Evolutionary conservation across 2,329 filamentous ascomycete species (phyloP), one percentile per base, ranked within the genome.

Genomic region (Xylariaceae sp.): DNA sequence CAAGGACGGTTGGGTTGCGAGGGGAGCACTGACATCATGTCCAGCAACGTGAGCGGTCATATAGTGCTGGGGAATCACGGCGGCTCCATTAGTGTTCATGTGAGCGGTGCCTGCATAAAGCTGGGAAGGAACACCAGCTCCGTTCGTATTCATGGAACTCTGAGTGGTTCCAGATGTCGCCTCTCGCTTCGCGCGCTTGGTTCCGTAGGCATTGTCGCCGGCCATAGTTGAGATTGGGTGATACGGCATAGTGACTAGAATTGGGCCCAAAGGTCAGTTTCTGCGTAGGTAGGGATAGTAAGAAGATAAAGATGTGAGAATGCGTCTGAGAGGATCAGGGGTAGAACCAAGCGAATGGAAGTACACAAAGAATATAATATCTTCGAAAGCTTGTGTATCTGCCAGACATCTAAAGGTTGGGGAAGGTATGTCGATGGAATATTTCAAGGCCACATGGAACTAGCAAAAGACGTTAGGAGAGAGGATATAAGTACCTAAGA

Each of bases 91-190:
- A 4, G 23, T 30, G 23, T 30, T 30, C 23, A 30, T 30, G 23
- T 70, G 67, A 47, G 62, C 51, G 45, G 63, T 34, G 53, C 67
- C 65, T 55, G 69, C 58, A 59, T 68, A 72, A 60, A 65, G 55
- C 44, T 64, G 54, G 51, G 65, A 58, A 51, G 62, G 56, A 53
- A 30, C 56, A 51, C 60, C 59, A 58, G 59, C 61, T 55, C 61
- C 61, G 52, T 66, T 62, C 17, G 58, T 53, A 53, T 65, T 58
- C 56, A 64, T 64, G 52, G 63, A 51, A 35, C 55, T 66, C 59
- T 70, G 67, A 47, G 62, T 50, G 45, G 63, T 37, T 55, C 67
- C 65, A 63, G 60, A 57, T 56, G 62, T 49, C 58, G 61, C 51
- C 59, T 65, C 57, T 58, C 68, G 57, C 55, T 66, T 68, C 57